Evolutionary conservation across 768 basidiomycete genomes (phyloP).

Genomic region (Tricholoma matsutake): DNA sequence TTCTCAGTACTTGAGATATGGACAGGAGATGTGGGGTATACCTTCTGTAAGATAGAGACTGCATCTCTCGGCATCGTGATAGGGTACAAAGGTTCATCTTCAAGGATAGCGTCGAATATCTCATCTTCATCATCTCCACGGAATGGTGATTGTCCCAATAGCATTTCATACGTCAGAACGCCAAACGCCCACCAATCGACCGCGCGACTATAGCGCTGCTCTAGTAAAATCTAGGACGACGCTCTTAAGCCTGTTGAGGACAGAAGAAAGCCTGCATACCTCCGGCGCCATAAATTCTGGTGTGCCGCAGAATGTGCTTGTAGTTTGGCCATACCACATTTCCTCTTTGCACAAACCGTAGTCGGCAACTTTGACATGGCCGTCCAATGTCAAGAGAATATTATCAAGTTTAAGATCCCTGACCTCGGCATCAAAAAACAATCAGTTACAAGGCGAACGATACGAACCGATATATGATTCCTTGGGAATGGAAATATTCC

Average conservation of each 20-base stretch:
- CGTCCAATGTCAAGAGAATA: conserved; percentile 93
- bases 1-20: background rate
- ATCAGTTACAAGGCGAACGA: background rate
- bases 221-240: conserved; percentile 80
- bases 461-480: conserved; percentile 94
- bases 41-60: conserved; percentile 93
- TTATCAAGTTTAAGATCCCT: conserved; percentile 98
- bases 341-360: conserved; percentile 99
- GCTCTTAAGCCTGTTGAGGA: background rate
- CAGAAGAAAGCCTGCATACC: conserved; percentile 43
- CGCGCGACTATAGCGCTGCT: conserved; percentile 97
- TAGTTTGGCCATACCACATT: conserved; percentile 96
- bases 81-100: conserved; percentile 97
- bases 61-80: conserved; percentile 99
- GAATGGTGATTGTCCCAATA: conserved; percentile 98
- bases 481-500: conserved; percentile 97
- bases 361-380: conserved; percentile 98
- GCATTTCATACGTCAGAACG: conserved; percentile 97
- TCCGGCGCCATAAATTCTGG: conserved; percentile 99
- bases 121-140: conserved; percentile 99
- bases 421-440: conserved; percentile 8
- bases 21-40: conserved; percentile 26
- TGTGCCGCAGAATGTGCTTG: conserved; percentile 98
- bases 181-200: conserved; percentile 99
- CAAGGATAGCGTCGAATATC: conserved; percentile 98